Percentiles rank a stretch among this genome's conserved stretches.
Evolutionary conservation across 2,329 filamentous ascomycete species (phyloP).

Genomic region (Exophiala viscosa): DNA sequence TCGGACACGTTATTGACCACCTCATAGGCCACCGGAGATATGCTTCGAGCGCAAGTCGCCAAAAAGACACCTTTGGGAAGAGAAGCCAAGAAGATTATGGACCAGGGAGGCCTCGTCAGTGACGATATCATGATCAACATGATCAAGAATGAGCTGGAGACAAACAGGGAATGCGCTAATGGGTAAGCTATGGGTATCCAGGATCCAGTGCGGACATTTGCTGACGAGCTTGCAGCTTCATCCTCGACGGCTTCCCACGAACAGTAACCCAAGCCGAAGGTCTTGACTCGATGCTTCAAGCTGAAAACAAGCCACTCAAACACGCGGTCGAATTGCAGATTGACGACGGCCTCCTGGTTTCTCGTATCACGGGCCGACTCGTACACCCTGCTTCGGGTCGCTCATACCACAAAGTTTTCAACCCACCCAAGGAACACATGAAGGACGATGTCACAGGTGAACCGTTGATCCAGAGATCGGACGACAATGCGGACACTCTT

Average conservation of each 20-base stretch:
- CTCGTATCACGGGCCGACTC: constrained; percentile 92
- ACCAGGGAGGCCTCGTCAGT: constrained; percentile 92
- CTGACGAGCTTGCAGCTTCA: constrained; percentile 64
- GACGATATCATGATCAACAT: constrained; percentile 99
- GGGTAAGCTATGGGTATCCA: constrained; percentile 58
- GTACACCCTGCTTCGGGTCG: constrained; percentile 94
- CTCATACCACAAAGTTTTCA: constrained; percentile 98
- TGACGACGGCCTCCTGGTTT: constrained; percentile 87
- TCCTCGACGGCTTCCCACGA: constrained; percentile 96
- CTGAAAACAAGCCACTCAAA: constrained; percentile 77
- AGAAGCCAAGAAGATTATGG: constrained; percentile 99
- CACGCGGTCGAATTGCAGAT: constrained; percentile 97
- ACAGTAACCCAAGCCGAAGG: constrained; percentile 93
- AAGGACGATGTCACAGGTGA: constrained; percentile 96
- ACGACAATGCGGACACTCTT: constrained; percentile 93
- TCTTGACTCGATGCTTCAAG: constrained; percentile 83
- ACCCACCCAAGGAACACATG: constrained; percentile 91
- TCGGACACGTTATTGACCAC: not conserved
- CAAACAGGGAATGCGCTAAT: constrained; percentile 92
- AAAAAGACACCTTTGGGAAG: constrained; percentile 93
- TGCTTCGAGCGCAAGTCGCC: constrained; percentile 96
- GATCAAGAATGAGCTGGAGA: constrained; percentile 96
- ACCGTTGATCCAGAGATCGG: constrained; percentile 89
- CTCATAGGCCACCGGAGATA: constrained; percentile 87
- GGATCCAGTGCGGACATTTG: not conserved